Base-by-base conservation (phyloP, 257 asterid genomes). In the Plantago elongata region DNA sequence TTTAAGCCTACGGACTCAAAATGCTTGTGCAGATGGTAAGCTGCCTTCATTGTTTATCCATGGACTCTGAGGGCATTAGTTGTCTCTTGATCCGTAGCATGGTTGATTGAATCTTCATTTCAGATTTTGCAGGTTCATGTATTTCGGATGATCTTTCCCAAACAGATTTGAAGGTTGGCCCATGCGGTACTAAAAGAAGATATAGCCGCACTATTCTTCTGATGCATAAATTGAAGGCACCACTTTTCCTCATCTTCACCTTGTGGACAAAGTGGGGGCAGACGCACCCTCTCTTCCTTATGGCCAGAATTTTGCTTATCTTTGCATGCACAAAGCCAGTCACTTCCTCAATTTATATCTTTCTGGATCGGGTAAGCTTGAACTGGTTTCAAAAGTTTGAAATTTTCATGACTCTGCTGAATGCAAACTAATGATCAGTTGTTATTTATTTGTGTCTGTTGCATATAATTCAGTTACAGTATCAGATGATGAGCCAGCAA, bases 241-340 rank as follows among this genome's bases (percentile, higher is more conserved):
- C 83, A 4, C 9, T 75, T 51, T 74, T 74, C 72, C 72, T 74
- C 61, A 8, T 72, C 55, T n/a, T 64, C 30, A 72, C 67, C 60
- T 59, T 77, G 63, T 52, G 79, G 68, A 11, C 51, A 71, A 77
- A 81, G 65, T 77, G 83, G 86, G 81, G 83, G 54, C 63, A 65
- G 55, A 54, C 9, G 60, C 81, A 81, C 67, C 86, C 83, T 8
- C 11, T 77, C 13, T 67, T 61, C n/a, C 63, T 72, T 45, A 75
- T 74, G 30, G 70, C 74, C 45, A 81, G 74, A 68, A 70, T 72
- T 37, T 40, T 67, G 15, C 74, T 77, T 65, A 59, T 70, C 52
- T 74, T 81, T 63, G 61, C 67, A 30, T 43, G 57, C 55, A 74
- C 83, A 47, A 81, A 75, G 63, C 83, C 83, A 14, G 50, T 66